Evolutionary conservation across 2,329 filamentous ascomycete genomes (phyloP), one percentile per base, ranked within the genome.

Genomic region (Clarireedia monteithiana): DNA sequence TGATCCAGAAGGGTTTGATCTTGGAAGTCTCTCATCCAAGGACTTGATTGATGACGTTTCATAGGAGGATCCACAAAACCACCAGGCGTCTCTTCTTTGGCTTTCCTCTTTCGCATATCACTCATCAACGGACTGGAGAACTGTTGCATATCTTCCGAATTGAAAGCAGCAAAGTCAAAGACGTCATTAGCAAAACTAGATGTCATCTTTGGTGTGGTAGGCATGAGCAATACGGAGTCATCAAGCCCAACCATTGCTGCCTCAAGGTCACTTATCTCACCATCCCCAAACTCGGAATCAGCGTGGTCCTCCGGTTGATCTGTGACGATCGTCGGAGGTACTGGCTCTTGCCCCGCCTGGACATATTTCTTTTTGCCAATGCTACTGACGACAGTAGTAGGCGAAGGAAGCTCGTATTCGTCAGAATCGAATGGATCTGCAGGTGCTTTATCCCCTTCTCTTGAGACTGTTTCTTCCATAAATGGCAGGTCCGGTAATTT

Each of bases 331-430:
- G 46, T 46, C 6, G 39, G 44, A 20, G 56, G 57, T 26, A 17
- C 9, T 17, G 59, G 27, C 10, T 58, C 30, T 20, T n/a, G 15
- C 9, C 14, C 39, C 17, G 39, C 4, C 39, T 42, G 39, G 3
- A 6, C 2, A n/a, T n/a, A 14, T 0, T 20, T 5, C 26, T 14
- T 27, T 20, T 27, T 54, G 2, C 6, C 40, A 34, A 23, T 34
- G n/a, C 44, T 47, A 9, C 51, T 57, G 15, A 73, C 38, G 12
- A 73, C 58, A 12, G 58, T 51, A 24, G 69, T 69, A 26, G 70
- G 67, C 6, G 71, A 71, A 26, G 72, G 72, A 26, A 76, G 60
- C 53, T 74, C 69, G 9, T 68, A 68, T 12, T 24, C 49, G 38
- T 56, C 54, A 5, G 54, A 53, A 17, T 61, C 55, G 15, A 64